Conservation (phyloP, 23 red algal genomes). For the Chondrus crispus region DNA sequence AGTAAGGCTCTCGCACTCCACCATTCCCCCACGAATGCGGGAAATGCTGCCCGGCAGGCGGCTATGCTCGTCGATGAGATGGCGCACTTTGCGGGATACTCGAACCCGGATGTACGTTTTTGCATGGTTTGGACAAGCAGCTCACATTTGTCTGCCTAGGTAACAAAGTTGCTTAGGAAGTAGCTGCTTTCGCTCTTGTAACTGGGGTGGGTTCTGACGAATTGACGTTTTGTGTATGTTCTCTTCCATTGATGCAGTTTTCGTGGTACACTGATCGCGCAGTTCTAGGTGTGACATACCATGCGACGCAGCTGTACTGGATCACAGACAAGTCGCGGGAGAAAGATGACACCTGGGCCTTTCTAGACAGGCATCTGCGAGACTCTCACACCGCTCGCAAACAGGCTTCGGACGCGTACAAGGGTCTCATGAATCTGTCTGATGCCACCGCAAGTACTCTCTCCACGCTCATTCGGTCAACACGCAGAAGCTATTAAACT, state of each 20-base stretch:
- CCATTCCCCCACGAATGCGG: background rate
- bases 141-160: background rate
- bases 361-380: constrained; percentile 31
- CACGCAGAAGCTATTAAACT: background rate
- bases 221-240: background rate
- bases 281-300: constrained; percentile 38
- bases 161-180: no score
- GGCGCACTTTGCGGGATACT: constrained; percentile 51
- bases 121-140: background rate
- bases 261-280: constrained; percentile 68
- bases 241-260: background rate
- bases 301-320: constrained; percentile 53
- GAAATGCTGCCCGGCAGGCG: background rate
- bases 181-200: no score
- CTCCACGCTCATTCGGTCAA: constrained; percentile 26
- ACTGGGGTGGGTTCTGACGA: no score
- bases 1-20: constrained; percentile 34
- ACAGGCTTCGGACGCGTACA: background rate
- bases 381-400: constrained; percentile 15
- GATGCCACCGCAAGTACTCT: constrained; percentile 22
- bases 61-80: constrained; percentile 53
- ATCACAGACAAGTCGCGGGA: constrained; percentile 32
- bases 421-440: constrained; percentile 32
- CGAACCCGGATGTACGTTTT: constrained; percentile 43
- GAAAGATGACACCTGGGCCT: constrained; percentile 28